Base-by-base conservation (phyloP, 2,329 filamentous ascomycete species). In the Furcasterigmium furcatum region DNA sequence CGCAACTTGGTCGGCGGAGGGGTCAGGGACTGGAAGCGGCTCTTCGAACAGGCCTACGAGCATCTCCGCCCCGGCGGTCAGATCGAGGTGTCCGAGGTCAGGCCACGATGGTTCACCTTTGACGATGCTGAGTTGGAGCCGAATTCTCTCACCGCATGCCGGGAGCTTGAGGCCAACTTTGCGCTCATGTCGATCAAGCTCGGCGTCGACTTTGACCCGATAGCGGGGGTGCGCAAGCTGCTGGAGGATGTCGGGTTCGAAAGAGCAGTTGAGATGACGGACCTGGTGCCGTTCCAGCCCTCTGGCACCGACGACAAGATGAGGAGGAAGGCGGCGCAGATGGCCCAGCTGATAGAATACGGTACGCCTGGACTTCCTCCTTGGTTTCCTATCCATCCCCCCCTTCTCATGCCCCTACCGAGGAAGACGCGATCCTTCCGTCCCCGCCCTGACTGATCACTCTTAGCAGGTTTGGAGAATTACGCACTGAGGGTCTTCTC, bases 1-100 rank as follows among this genome's bases (percentile, higher is more conserved):
- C 66, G 71, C 34, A 66, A 68, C 52, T 52, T 68, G n/a, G 59
- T 71, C 7, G 68, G 67, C 9, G 71, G 68, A 1, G 76, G 76
- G 39, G 57, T 73, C n/a, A 59, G 59, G 21, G 63, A 72, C 47
- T 73, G 68, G 68, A 54, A 58, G 21, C 47, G 50, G 2, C 51
- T 73, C 2, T 48, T 73, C 8, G 48, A 45, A 9, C 57, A 67
- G 38, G 66, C 66, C 1, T 70, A 65, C 42, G 51, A 54, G 12
- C 68, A 71, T 46, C 62, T 73, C 16, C 67, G 66, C 29, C 69
- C 69, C 0, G 71, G 71, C 13, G 71, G 71, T 1, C 60, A 66
- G n/a, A 55, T 74, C 34, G 71, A 74, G 56, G 66, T 73, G 52
- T 63, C 65, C 12, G 69, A 74, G 47, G 54, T 71, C 9, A 58